Evolutionary conservation across 352 stramenopile species (phyloP).

Genomic region (Globisporangium solare): DNA sequence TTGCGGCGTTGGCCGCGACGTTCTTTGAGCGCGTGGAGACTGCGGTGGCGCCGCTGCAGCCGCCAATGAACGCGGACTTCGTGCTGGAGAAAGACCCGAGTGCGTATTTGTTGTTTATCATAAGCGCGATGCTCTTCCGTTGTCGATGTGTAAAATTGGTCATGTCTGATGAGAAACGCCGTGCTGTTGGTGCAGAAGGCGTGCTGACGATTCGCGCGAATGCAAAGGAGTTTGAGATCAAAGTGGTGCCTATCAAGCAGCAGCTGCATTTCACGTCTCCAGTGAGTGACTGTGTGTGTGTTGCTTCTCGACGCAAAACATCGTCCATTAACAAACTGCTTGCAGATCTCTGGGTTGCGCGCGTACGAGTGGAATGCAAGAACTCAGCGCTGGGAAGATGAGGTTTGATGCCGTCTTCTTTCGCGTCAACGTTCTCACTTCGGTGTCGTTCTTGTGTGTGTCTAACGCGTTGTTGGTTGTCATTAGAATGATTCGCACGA

Average conservation of each 20-base stretch:
- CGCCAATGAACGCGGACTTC: conserved; percentile 60
- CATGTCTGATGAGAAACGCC: neutral
- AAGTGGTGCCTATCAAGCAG: conserved; percentile 52
- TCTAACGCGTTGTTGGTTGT: neutral
- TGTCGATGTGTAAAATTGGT: neutral
- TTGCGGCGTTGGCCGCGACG: conserved; percentile 32
- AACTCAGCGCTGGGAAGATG: conserved; percentile 72
- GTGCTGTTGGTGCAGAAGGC: conserved; percentile 17
- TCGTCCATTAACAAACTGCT: too few species aligned
- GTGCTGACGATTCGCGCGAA: conserved; percentile 45
- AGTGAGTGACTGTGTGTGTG: conserved; percentile 14
- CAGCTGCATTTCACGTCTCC: conserved; percentile 67
- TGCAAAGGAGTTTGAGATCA: conserved; percentile 59
- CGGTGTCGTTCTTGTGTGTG: neutral
- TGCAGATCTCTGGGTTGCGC: conserved; percentile 63
- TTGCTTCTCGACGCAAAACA: too few species aligned
- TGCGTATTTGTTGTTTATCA: conserved; percentile 5
- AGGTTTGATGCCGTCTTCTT: conserved; percentile 25
- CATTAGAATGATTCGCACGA: conserved; percentile 69
- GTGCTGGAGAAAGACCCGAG: conserved; percentile 36
- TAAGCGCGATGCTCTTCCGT: too few species aligned
- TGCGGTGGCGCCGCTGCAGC: conserved; percentile 53
- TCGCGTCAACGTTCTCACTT: too few species aligned
- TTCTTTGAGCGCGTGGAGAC: conserved; percentile 67
- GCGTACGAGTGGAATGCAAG: conserved; percentile 73